Evolutionary conservation across 495 filamentous ascomycete genomes (phyloP).

Genomic region (Sordaria brevicollis): DNA sequence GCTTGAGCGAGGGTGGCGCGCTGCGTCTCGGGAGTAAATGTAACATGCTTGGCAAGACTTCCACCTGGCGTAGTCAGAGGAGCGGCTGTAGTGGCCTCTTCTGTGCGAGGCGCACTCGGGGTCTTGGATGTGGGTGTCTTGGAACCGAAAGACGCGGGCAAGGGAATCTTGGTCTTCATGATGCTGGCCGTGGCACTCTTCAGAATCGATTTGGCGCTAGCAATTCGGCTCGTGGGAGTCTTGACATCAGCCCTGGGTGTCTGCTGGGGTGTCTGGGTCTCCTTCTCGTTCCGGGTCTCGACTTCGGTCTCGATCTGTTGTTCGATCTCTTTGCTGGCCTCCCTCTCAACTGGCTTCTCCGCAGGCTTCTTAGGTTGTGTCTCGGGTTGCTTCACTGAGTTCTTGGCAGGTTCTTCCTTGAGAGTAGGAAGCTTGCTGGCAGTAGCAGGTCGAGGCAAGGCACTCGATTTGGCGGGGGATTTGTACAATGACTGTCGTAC

Average conservation of each 20-base stretch:
- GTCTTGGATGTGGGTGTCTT: conserved; percentile 17
- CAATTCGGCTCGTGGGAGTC: conserved; percentile 32
- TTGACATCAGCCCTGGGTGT: conserved; percentile 15
- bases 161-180: conserved; percentile 29
- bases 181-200: conserved; percentile 28
- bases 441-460: conserved; percentile 26
- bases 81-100: conserved; percentile 33
- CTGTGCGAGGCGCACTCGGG: conserved; percentile 26
- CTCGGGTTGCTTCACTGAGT: not conserved
- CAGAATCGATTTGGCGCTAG: conserved; percentile 41
- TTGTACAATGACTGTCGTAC: conserved; percentile 18
- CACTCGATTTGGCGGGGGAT: conserved; percentile 25
- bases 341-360: conserved; percentile 6
- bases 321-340: not conserved
- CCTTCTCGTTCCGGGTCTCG: not conserved
- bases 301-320: not conserved
- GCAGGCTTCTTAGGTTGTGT: not conserved
- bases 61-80: conserved; percentile 40
- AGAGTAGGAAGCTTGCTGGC: conserved; percentile 20
- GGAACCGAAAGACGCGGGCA: conserved; percentile 22
- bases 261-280: conserved; percentile 9
- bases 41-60: conserved; percentile 31
- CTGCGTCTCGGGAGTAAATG: conserved; percentile 38
- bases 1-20: conserved; percentile 24
- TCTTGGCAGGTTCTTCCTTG: conserved; percentile 5